Evolutionary conservation across 164 flowering plant genomes (phyloP).

Genomic region (Macadamia integrifolia): DNA sequence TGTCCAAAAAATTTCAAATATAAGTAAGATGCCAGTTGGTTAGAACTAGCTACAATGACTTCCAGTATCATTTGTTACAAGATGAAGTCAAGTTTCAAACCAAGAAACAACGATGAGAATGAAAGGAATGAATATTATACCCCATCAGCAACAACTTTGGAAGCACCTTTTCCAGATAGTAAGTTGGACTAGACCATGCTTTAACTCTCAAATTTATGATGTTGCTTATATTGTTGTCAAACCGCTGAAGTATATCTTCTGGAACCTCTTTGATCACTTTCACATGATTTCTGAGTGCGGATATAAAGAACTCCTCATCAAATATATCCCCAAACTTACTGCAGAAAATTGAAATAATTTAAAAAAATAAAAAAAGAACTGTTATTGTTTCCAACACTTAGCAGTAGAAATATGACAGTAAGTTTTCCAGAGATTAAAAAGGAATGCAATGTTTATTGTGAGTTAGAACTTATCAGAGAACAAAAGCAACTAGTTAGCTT

Average conservation of each 20-base stretch:
- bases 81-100: too few species aligned
- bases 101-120: neutral
- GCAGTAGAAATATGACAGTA: slow-evolving; percentile 3
- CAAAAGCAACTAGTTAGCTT: too few species aligned
- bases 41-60: too few species aligned
- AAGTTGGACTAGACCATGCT: slow-evolving; percentile 78
- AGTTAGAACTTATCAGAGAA: neutral
- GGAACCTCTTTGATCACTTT: slow-evolving; percentile 73
- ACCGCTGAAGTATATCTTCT: slow-evolving; percentile 57
- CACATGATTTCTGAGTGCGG: slow-evolving; percentile 60
- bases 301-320: slow-evolving; percentile 84
- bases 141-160: slow-evolving; percentile 62
- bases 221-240: slow-evolving; percentile 79
- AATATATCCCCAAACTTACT: slow-evolving; percentile 91
- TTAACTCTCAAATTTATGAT: slow-evolving; percentile 82
- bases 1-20: too few species aligned
- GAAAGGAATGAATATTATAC: slow-evolving; percentile 30
- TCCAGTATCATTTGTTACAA: too few species aligned
- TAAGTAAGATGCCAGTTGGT: too few species aligned
- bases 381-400: neutral
- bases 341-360: slow-evolving; percentile 18
- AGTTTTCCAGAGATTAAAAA: neutral
- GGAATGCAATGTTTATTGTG: neutral
- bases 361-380: neutral
- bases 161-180: slow-evolving; percentile 75